phyloP scores from a whole-genome alignment of 2,329 filamentous ascomycete genomes.

The Mariannaea elegans region DNA sequence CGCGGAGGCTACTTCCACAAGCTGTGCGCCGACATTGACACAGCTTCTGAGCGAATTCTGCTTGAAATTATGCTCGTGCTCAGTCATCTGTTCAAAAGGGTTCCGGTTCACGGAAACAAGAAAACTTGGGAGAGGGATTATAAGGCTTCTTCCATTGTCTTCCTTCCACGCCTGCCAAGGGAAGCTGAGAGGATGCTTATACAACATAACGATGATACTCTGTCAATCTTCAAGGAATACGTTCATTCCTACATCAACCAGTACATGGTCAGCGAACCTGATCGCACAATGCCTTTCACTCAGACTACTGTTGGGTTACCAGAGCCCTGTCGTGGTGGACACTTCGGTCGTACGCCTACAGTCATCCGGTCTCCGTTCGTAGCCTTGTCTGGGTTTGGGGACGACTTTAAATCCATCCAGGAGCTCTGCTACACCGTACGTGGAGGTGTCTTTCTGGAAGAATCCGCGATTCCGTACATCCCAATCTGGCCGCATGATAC shows the following conservation, averaged over 20 bases:
- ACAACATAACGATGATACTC: slow-evolving; percentile 70
- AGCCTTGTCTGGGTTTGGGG: slow-evolving; percentile 73
- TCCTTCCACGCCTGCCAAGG: slow-evolving; percentile 70
- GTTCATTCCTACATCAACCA: slow-evolving; percentile 75
- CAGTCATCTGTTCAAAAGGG: slow-evolving; percentile 74
- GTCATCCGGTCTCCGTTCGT: slow-evolving; percentile 73
- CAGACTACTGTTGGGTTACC: slow-evolving; percentile 53
- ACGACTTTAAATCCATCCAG: slow-evolving; percentile 69
- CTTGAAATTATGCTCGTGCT: slow-evolving; percentile 73
- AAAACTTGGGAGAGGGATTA: slow-evolving; percentile 60
- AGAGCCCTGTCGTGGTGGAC: neutral
- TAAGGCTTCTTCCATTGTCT: slow-evolving; percentile 69
- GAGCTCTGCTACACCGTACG: slow-evolving; percentile 74
- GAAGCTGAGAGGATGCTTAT: slow-evolving; percentile 64
- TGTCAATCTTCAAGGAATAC: slow-evolving; percentile 73
- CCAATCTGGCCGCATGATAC: slow-evolving; percentile 67
- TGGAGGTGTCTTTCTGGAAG: slow-evolving; percentile 77
- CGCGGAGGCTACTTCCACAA: slow-evolving; percentile 73
- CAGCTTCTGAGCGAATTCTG: slow-evolving; percentile 58
- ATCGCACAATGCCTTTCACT: slow-evolving; percentile 68
- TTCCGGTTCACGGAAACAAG: slow-evolving; percentile 54
- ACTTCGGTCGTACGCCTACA: slow-evolving; percentile 37
- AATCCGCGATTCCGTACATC: slow-evolving; percentile 76
- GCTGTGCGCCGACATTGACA: slow-evolving; percentile 67
- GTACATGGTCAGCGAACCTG: slow-evolving; percentile 60